Conservation (phyloP, 352 stramenopile genomes). For the Globisporangium ultimum region DNA sequence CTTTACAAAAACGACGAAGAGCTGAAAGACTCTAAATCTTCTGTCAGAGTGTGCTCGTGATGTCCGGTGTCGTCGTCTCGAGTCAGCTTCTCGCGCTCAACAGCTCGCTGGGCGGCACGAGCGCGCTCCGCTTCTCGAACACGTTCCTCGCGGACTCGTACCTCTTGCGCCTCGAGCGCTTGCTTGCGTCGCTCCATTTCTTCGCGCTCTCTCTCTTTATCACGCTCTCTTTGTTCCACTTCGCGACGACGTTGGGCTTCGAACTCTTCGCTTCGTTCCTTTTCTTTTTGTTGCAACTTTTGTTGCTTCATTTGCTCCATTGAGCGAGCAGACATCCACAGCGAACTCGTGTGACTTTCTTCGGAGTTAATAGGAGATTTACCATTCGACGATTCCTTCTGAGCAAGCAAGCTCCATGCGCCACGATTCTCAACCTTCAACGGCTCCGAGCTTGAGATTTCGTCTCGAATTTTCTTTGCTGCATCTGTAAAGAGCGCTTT, state of each 20-base stretch:
- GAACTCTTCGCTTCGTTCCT: conserved; percentile 62
- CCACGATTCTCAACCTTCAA: conserved; percentile 80
- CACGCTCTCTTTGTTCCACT: conserved; percentile 57
- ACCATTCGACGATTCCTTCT: conserved; percentile 65
- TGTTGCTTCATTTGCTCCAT: conserved; percentile 89
- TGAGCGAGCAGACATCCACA: conserved; percentile 80
- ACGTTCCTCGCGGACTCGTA: conserved; percentile 51
- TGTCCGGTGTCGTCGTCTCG: conserved; percentile 60
- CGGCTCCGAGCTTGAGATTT: conserved; percentile 53
- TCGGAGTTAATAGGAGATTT: conserved; percentile 55
- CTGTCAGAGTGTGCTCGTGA: conserved; percentile 68
- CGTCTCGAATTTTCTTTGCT: conserved; percentile 78
- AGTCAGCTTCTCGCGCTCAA: conserved; percentile 67
- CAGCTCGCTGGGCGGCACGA: conserved; percentile 45
- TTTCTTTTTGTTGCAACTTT: conserved; percentile 84
- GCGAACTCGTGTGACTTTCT: conserved; percentile 67
- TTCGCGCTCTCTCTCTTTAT: conserved; percentile 68
- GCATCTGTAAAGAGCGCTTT: conserved; percentile 31
- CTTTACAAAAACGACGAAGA: conserved; percentile 85
- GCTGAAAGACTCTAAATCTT: conserved; percentile 85
- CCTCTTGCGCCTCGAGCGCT: conserved; percentile 56
- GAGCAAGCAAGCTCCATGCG: conserved; percentile 80
- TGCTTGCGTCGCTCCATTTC: conserved; percentile 61
- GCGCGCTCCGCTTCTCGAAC: conserved; percentile 54
- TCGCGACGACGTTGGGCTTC: conserved; percentile 67